phyloP scores from a whole-genome alignment of 352 stramenopile genomes.

The Ophiocytium majus region DNA sequence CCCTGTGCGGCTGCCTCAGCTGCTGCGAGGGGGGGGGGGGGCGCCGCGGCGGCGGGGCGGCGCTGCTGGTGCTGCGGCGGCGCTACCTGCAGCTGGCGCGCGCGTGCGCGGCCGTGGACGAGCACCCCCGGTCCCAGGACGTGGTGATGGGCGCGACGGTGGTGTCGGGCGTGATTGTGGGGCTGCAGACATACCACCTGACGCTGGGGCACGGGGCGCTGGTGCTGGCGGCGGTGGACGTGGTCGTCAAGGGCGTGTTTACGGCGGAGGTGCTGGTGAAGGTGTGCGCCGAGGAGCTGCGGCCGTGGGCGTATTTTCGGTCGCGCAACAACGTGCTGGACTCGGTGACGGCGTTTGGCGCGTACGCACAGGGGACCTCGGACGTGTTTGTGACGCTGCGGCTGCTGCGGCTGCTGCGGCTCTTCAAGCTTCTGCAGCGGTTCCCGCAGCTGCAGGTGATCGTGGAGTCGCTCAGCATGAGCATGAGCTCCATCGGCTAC shows the following conservation, averaged over 20 bases:
- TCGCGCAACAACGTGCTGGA: slow-evolving; percentile 55
- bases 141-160: slow-evolving; percentile 60
- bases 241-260: slow-evolving; percentile 62
- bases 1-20: no score
- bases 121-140: background rate
- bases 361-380: slow-evolving; percentile 64
- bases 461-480: slow-evolving; percentile 75
- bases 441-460: slow-evolving; percentile 82
- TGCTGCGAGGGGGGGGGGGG: no score
- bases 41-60: no score
- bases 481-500: slow-evolving; percentile 74
- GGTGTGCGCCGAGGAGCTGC: slow-evolving; percentile 42
- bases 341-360: slow-evolving; percentile 72
- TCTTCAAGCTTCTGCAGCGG: slow-evolving; percentile 65
- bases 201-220: slow-evolving; percentile 57
- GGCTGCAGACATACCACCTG: slow-evolving; percentile 67
- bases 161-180: slow-evolving; percentile 75
- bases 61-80: no score
- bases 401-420: slow-evolving; percentile 69
- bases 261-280: slow-evolving; percentile 40
- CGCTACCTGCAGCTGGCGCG: background rate
- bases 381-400: slow-evolving; percentile 73
- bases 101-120: background rate
- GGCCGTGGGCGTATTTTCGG: slow-evolving; percentile 47
- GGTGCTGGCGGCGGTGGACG: slow-evolving; percentile 65